Base-by-base conservation (phyloP, 352 stramenopile species). In the Globisporangium megalacanthum region DNA sequence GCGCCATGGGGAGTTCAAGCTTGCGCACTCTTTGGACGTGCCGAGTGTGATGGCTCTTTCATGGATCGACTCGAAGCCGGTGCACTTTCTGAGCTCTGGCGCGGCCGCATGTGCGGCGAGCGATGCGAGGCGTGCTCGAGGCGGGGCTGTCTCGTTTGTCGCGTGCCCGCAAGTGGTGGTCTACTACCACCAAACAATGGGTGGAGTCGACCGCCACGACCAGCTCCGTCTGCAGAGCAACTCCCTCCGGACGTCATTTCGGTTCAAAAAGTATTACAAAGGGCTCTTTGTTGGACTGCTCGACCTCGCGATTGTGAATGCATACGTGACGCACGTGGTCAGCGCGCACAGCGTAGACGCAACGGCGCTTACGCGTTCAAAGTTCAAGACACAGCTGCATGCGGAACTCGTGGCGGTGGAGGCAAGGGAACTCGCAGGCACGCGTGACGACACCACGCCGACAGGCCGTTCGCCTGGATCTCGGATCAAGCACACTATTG, bases 131-230 rank as follows among this genome's bases (percentile, higher is more conserved):
- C 49, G 49, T 14, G 29, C 31, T 2, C 49, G 31, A 20, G 25
- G 49, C 19, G 49, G 11, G 14, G 49, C n/a, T 6, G 41, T 48
- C 1, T 37, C 20, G n/a, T n/a, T n/a, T n/a, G n/a, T n/a, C n/a
- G n/a, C n/a, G 5, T 57, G 52, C n/a, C 36, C 52, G 5, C 19
- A 15, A 5, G 4, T 49, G 13, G 14, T 31, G 5, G 52, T 29
- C 2, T 50, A 67, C 37, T 67, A 67, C 19, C 54, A 67, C 42
- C 4, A n/a, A 7, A 47, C 52, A 11, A 62, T 67, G 50, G 60
- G 54, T n/a, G n/a, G n/a, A n/a, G n/a, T n/a, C n/a, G n/a, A n/a
- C n/a, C n/a, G n/a, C n/a, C n/a, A n/a, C n/a, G 49, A 6, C n/a
- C n/a, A n/a, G n/a, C n/a, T n/a, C n/a, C n/a, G 61, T 67, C 6